phyloP scores from a whole-genome alignment of 1,284 basidiomycete genomes.

The Pseudozyma pruni region DNA sequence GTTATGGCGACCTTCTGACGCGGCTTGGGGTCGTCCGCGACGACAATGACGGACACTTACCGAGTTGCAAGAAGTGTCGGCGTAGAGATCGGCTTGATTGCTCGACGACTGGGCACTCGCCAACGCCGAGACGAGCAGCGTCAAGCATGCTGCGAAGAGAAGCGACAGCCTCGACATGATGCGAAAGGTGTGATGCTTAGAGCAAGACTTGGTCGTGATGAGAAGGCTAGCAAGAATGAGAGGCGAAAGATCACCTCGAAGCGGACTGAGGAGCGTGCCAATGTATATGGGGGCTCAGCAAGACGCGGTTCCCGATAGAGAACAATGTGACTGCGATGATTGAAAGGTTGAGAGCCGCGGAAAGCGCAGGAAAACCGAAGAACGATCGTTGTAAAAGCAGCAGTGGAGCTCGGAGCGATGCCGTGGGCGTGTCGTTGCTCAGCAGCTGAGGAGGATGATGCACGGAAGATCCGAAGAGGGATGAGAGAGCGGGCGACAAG shows the following conservation, averaged over 20 bases:
- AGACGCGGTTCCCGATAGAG: not conserved
- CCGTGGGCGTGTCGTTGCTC: too few relatives aligned
- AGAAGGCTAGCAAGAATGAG: not conserved
- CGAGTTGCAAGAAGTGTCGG: conserved; percentile 39
- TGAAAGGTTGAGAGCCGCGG: not conserved
- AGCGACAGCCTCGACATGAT: conserved; percentile 17
- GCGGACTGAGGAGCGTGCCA: too few relatives aligned
- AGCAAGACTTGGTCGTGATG: not conserved
- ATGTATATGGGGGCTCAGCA: too few relatives aligned
- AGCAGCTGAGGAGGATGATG: too few relatives aligned
- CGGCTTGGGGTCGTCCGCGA: too few relatives aligned
- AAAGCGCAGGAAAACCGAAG: too few relatives aligned
- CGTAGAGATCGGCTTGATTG: conserved; percentile 13
- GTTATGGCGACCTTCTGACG: too few relatives aligned
- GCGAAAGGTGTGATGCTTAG: not conserved
- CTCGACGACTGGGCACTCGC: conserved; percentile 9
- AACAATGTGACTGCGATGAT: too few relatives aligned
- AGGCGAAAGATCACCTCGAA: too few relatives aligned
- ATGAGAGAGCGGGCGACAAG: not conserved
- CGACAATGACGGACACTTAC: conserved; percentile 8
- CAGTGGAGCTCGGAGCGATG: too few relatives aligned
- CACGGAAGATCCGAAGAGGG: conserved; percentile 8
- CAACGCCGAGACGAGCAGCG: conserved; percentile 14
- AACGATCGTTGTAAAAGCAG: too few relatives aligned
- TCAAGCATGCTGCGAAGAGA: conserved; percentile 16